Evolutionary conservation across 331 rosid species (phyloP), one percentile per base, ranked within the genome.

Genomic region (Quercus phellos): DNA sequence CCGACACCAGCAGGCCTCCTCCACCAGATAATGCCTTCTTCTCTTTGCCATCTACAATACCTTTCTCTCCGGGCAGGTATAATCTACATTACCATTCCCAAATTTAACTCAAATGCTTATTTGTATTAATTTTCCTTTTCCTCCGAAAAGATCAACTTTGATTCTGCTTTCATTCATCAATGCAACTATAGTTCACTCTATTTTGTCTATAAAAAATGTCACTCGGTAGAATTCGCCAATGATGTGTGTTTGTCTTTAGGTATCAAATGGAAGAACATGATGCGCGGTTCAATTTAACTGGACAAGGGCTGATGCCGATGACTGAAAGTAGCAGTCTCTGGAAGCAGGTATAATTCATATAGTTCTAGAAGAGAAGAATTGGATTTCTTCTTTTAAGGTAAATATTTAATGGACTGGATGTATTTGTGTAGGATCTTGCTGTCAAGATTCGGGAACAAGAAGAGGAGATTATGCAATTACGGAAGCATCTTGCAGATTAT

Each of bases 401-500:
- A 63, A 17, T 71, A 76, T 72, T 63, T 75, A 80, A 77, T 87
- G 78, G 80, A 71, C 63, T 46, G 42, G 59, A 34, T 68, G 69
- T 73, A 18, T 84, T 73, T 81, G 75, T 74, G 16, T 80, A 90
- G 96, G 98, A 94, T 77, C 89, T 90, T 75, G 69, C 84, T 79
- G 66, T 83, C 66, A 92, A 90, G 86, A 69, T 88, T 75, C 92
- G 73, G 82, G 98, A 94, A 80, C 94, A 84, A 66, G 97, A 92
- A 84, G 96, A 90, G 80, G 96, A 94, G 86, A 89, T 94, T 80
- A 82, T 79, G 82, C 98, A 83, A 81, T 84, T 94, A 75, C 90
- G 88, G 83, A 94, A 87, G 77, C 96, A 85, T 74, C 94, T 94
- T 73, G 87, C 96, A 32, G 97, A 94, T 85, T 94, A 92, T 88